phyloP scores from a whole-genome alignment of 768 basidiomycete genomes.

The Suillus bovinus region DNA sequence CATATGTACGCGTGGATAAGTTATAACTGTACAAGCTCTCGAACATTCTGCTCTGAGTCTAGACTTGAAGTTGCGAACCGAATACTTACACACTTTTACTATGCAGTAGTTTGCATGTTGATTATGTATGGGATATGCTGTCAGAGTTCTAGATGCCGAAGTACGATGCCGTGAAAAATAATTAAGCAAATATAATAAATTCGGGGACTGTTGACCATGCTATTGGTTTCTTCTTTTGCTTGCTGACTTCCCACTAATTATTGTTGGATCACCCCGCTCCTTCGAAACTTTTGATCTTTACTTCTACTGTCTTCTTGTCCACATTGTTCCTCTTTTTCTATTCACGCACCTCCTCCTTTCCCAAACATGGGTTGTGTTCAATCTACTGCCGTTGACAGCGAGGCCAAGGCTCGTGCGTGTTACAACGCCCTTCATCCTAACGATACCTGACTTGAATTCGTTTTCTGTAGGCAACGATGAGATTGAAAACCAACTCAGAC shows the following conservation, averaged over 20 bases:
- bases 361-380: slow-evolving; percentile 71
- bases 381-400: slow-evolving; percentile 69
- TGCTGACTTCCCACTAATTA: slow-evolving; percentile 25
- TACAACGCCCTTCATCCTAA: background rate
- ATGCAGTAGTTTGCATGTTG: background rate
- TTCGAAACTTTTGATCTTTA: slow-evolving; percentile 15
- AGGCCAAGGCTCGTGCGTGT: slow-evolving; percentile 79
- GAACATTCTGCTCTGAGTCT: background rate
- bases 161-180: slow-evolving; percentile 9
- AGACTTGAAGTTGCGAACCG: background rate
- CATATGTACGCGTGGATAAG: background rate
- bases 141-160: slow-evolving; percentile 19
- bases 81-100: background rate
- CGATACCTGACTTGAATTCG: slow-evolving; percentile 7
- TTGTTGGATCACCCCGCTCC: slow-evolving; percentile 24
- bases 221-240: slow-evolving; percentile 17
- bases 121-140: background rate
- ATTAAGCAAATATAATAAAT: slow-evolving; percentile 17
- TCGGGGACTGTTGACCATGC: slow-evolving; percentile 12
- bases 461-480: slow-evolving; percentile 76
- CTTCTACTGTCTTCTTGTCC: slow-evolving; percentile 13
- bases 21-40: background rate
- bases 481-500: slow-evolving; percentile 90
- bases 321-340: slow-evolving; percentile 10
- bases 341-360: background rate